A percentile compares a stretch with the other conserved stretches of the same genome.
phyloP scores from a whole-genome alignment of 2,329 filamentous ascomycete genomes.

The Ustilaginoidea virens region DNA sequence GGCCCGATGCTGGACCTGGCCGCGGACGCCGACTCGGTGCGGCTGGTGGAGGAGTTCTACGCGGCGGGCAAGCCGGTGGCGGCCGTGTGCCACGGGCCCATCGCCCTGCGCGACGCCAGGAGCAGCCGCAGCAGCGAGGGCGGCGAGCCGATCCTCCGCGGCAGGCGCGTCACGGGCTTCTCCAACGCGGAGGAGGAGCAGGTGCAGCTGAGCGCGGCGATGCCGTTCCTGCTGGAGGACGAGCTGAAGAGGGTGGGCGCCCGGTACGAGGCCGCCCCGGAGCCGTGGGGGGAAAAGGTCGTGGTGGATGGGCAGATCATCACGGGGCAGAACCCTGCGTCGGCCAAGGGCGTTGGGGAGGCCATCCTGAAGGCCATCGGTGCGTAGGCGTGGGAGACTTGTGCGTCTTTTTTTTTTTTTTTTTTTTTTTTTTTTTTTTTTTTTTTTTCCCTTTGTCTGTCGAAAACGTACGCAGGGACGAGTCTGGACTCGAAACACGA shows the following conservation, averaged over 20 bases:
- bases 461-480: no score
- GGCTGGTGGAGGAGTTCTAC: conserved; percentile 47
- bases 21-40: conserved; percentile 37
- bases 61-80: conserved; percentile 44
- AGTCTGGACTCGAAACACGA: no score
- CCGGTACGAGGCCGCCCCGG: conserved; percentile 37
- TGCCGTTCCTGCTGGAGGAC: conserved; percentile 45
- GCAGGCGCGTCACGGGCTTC: conserved; percentile 45
- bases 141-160: conserved; percentile 38
- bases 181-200: conserved; percentile 40
- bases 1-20: conserved; percentile 55
- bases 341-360: conserved; percentile 33
- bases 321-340: conserved; percentile 43
- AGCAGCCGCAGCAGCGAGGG: no score
- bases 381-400: no score
- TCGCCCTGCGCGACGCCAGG: conserved; percentile 43
- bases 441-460: no score
- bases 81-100: conserved; percentile 56
- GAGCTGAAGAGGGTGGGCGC: conserved; percentile 36
- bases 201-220: conserved; percentile 28
- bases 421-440: no score
- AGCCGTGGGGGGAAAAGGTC: conserved; percentile 33
- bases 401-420: no score
- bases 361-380: conserved; percentile 31
- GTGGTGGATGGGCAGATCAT: conserved; percentile 36